A percentile compares a stretch with the other conserved stretches of the same genome.
Conservation (phyloP, 2,329 filamentous ascomycete species). For the Penicillium thymicola region DNA sequence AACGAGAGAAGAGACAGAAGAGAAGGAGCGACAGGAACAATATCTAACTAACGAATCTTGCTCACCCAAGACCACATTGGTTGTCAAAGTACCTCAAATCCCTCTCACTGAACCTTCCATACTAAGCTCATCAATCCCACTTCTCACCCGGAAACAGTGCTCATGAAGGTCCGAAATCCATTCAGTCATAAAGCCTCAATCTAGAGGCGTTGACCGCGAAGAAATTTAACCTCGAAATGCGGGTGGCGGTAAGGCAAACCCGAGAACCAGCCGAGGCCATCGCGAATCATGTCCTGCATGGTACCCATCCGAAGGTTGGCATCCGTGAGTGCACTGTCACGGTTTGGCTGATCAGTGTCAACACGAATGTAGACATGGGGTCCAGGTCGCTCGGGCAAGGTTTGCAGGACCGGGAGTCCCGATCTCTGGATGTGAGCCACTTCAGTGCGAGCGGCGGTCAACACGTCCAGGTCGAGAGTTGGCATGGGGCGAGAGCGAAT, state of each 20-base stretch:
- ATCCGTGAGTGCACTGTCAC: not conserved
- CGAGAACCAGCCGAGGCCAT: constrained; percentile 8
- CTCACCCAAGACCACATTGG: not conserved
- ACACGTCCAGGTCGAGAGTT: not conserved
- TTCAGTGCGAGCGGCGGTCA: not conserved
- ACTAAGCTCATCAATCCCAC: not conserved
- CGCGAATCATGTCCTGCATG: constrained; percentile 6
- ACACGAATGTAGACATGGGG: not conserved
- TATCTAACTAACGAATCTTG: not conserved
- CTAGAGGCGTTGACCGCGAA: not conserved
- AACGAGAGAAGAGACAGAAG: not conserved
- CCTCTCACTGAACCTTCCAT: not conserved
- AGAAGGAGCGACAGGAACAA: not conserved
- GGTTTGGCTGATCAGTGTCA: not conserved
- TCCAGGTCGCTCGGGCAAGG: not conserved
- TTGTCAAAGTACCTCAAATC: not conserved
- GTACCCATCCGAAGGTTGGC: not conserved
- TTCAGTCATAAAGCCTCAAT: not conserved
- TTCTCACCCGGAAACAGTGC: not conserved
- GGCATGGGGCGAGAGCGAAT: not conserved
- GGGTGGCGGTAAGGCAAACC: constrained; percentile 1
- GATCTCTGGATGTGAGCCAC: not conserved
- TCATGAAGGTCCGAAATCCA: not conserved
- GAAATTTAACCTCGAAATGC: constrained; percentile 1
- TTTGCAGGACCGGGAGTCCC: not conserved